Conservation (phyloP, 305 asterid species). For the Rubia peregrina region DNA sequence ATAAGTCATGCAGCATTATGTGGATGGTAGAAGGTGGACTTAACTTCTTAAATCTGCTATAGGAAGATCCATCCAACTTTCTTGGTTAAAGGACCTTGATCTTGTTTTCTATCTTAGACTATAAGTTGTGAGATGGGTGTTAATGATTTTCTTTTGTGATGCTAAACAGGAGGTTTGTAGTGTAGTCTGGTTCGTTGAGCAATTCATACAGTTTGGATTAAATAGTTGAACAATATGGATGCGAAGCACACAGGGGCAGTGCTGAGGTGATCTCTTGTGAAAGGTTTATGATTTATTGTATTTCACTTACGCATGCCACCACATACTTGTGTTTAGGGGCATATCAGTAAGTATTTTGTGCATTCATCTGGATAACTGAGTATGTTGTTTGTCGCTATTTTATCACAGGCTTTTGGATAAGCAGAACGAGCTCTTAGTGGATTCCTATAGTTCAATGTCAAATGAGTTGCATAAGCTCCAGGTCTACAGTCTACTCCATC, state of each 20-base stretch:
- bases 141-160: neutral
- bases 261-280: conserved; percentile 14
- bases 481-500: conserved; percentile 45
- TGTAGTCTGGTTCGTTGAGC: neutral
- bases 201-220: neutral
- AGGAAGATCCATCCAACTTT: neutral
- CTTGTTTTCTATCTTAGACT: neutral
- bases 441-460: conserved; percentile 58
- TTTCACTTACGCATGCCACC: neutral
- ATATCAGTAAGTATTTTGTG: neutral
- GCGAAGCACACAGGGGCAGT: conserved; percentile 21
- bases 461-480: conserved; percentile 70
- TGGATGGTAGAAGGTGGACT: neutral
- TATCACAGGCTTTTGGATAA: conserved; percentile 70
- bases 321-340: neutral
- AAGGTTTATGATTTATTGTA: neutral
- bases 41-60: neutral
- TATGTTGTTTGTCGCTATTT: neutral
- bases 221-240: conserved; percentile 14
- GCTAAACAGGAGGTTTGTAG: neutral
- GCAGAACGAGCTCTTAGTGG: conserved; percentile 56
- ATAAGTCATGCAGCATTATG: neutral
- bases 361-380: neutral
- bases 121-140: neutral
- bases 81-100: neutral